Evolutionary conservation across 345 rosid genomes (phyloP).

Genomic region (Eutrema heterophyllum): DNA sequence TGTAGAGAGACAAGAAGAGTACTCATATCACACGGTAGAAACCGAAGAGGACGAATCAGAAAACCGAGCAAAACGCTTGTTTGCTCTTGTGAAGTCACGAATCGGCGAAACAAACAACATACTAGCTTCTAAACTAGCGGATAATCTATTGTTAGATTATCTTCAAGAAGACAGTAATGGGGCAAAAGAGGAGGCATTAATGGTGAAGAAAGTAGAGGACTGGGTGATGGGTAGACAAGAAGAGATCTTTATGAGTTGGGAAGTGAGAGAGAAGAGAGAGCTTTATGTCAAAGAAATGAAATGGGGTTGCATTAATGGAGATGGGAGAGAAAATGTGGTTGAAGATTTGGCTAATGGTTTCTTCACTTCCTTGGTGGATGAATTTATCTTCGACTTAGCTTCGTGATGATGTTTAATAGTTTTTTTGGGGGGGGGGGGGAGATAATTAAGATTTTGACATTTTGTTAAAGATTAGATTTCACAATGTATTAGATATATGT

Average conservation of each 20-base stretch:
- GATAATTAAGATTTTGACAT: slow-evolving; percentile 7
- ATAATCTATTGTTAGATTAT: slow-evolving; percentile 43
- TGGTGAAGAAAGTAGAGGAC: slow-evolving; percentile 40
- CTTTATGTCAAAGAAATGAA: slow-evolving; percentile 43
- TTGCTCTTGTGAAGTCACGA: slow-evolving; percentile 17
- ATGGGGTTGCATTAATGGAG: slow-evolving; percentile 41
- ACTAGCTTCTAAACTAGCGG: slow-evolving; percentile 16
- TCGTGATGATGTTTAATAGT: background rate
- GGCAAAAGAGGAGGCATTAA: slow-evolving; percentile 16
- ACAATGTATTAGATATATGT: slow-evolving; percentile 8
- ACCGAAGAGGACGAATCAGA: slow-evolving; percentile 9
- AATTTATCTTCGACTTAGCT: slow-evolving; percentile 41
- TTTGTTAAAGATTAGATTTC: slow-evolving; percentile 1
- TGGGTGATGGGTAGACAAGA: slow-evolving; percentile 51
- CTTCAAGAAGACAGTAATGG: slow-evolving; percentile 40
- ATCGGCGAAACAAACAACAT: slow-evolving; percentile 6
- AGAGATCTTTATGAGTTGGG: slow-evolving; percentile 55
- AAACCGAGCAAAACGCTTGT: slow-evolving; percentile 17
- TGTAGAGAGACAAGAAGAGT: slow-evolving; percentile 24
- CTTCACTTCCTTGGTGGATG: slow-evolving; percentile 50
- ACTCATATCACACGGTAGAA: slow-evolving; percentile 5
- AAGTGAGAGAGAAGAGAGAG: slow-evolving; percentile 41
- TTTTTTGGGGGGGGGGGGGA: background rate
- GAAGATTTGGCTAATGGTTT: slow-evolving; percentile 43
- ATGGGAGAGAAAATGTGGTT: slow-evolving; percentile 32